Percentiles rank a stretch among this genome's conserved stretches.
These are phyloP conservation scores for bread wheat (Triticum aestivum) DNA, from an alignment of 176 grass and related monocot genomes.

Conservation along the genomic window DNA sequence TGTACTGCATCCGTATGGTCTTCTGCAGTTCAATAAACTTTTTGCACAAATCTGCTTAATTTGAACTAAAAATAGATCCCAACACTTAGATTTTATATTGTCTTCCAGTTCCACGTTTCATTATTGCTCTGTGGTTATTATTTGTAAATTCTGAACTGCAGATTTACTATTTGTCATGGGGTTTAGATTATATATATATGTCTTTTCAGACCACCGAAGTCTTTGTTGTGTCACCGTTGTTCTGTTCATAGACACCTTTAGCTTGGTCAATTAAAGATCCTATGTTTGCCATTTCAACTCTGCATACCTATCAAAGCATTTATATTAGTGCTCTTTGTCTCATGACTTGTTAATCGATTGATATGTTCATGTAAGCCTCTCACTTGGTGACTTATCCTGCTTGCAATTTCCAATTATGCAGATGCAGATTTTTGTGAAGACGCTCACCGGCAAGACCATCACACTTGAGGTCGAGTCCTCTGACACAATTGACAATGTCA, in stretches of 20 bases:
- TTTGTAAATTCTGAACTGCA: not conserved
- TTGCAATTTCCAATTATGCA: not conserved
- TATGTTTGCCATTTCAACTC: not conserved
- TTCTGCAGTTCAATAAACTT: not conserved
- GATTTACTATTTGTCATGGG: not conserved
- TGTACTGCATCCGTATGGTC: not conserved
- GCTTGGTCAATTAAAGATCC: not conserved
- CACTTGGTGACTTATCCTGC: no score
- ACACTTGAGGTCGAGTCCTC: conserved; percentile 48
- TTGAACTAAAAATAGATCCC: not conserved
- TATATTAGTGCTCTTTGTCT: not conserved
- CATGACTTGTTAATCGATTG: not conserved
- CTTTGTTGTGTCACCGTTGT: not conserved
- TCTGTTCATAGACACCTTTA: not conserved
- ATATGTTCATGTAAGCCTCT: not conserved
- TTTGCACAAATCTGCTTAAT: not conserved
- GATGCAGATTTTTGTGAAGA: conserved; percentile 88
- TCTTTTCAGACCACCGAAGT: not conserved
- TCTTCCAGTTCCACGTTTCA: not conserved
- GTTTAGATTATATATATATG: not conserved
- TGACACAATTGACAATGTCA: conserved; percentile 51
- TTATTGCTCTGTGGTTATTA: not conserved
- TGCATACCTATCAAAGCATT: not conserved
- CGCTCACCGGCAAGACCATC: conserved; percentile 43
- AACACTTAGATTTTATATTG: not conserved